Conservation (phyloP, 805 yeast species). For the Candida michaelii region DNA sequence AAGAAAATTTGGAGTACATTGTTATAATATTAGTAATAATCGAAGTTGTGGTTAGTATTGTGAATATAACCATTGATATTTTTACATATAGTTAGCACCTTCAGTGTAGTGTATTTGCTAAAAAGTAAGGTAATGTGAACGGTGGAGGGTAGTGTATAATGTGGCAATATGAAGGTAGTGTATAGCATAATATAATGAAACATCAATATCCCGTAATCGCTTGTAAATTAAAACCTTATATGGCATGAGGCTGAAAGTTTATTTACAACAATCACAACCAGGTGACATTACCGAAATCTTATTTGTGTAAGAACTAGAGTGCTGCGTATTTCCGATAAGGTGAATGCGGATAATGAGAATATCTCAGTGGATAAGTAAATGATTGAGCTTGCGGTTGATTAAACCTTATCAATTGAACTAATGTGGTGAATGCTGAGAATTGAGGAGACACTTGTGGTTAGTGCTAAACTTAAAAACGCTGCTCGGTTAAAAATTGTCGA, state of each 20-base stretch:
- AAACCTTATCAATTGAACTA: neutral
- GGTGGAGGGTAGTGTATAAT: neutral
- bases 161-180: no score
- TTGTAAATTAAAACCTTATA: no score
- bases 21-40: conserved; percentile 90
- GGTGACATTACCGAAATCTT: no score
- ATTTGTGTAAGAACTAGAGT: no score
- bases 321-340: no score
- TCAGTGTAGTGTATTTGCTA: no score
- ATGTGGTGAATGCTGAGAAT: neutral
- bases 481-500: neutral
- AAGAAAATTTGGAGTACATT: conserved; percentile 86
- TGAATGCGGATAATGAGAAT: no score
- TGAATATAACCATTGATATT: conserved; percentile 71
- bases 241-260: no score
- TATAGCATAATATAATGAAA: conserved; percentile 1
- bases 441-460: neutral
- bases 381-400: no score
- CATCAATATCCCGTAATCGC: no score
- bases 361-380: no score
- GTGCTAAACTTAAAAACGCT: neutral
- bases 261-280: no score
- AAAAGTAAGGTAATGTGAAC: neutral
- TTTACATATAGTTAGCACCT: conserved; percentile 28
- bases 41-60: conserved; percentile 83